Conservation (phyloP, 139 green algal genomes). For the Coelastrella sp. region DNA sequence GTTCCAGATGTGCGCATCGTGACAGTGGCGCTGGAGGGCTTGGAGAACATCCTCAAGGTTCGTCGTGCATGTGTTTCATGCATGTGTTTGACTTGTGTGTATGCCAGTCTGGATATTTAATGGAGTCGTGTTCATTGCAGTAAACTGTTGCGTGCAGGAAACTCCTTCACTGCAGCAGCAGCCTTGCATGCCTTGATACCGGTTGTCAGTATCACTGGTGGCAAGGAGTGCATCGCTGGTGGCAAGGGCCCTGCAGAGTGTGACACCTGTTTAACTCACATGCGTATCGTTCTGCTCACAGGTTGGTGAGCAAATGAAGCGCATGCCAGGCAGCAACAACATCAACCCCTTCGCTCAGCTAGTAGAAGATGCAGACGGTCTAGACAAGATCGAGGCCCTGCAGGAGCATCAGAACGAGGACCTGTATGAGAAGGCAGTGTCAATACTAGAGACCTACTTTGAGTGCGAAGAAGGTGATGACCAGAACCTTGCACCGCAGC, state of each 20-base stretch:
- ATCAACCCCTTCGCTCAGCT: constrained; percentile 91
- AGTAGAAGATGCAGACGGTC: constrained; percentile 96
- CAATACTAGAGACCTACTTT: constrained; percentile 96
- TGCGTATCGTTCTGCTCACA: constrained; percentile 28
- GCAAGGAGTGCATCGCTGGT: background rate
- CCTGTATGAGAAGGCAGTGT: constrained; percentile 98
- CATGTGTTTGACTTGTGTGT: too few relatives aligned
- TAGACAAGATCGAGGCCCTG: constrained; percentile 99
- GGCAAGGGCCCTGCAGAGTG: background rate
- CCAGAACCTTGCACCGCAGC: constrained; percentile 92
- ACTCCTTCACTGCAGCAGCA: too few relatives aligned
- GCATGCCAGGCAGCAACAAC: constrained; percentile 60
- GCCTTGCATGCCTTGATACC: too few relatives aligned
- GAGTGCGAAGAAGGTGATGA: constrained; percentile 97
- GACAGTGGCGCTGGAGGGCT: constrained; percentile 97
- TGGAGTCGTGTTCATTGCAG: too few relatives aligned
- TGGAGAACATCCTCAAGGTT: constrained; percentile 99
- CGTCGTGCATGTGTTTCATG: background rate
- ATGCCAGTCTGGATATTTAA: too few relatives aligned
- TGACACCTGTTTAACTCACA: background rate
- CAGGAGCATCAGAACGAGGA: constrained; percentile 95
- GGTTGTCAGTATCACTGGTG: too few relatives aligned
- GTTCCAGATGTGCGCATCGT: constrained; percentile 95
- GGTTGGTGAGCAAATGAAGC: constrained; percentile 70
- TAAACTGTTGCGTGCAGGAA: too few relatives aligned